Evolutionary conservation across 2,329 filamentous ascomycete species (phyloP), one percentile per base, ranked within the genome.

Genomic region (Botrytis medusae): DNA sequence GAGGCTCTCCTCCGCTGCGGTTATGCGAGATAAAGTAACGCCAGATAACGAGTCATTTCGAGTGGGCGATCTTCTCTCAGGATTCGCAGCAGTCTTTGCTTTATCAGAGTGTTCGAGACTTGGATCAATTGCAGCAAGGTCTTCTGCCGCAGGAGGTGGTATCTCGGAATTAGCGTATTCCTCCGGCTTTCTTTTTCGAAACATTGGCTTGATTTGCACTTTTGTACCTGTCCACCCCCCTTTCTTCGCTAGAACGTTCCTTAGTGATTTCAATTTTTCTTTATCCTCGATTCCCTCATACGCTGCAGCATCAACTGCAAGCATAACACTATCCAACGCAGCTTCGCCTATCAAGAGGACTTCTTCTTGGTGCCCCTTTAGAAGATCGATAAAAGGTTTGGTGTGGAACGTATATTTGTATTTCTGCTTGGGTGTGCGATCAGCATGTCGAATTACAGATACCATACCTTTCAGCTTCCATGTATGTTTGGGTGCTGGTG

Each of bases 361-460:
- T 81, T 99, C 96, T 82, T 98, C 95, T 79, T 97, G 93, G 79
- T 99, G 95, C 0, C 96, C 96, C 81, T 95, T 97, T 60, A 99
- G 88, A 6, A 99, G 86, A 76, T 97, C 93, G 76, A 99, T 95
- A 80, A 99, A 99, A 0, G 96, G 96, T 75, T 95, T 93, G 0
- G 94, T 97, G 80, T 99, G 96, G 79, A 99, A 98, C 0, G 96
- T 99, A 79, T 98, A 99, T 82, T 99, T 99, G 86, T 98, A 98
- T 82, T 99, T 99, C 80, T 99, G 96, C 84, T 99, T 99, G 3
- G 96, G 96, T 1, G 96, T 99, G 73, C 96, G 92, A 83, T 99
- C 96, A 4, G 97, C 97, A 82, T 99, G 96, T 42, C 96, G 90
- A 77, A 99, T 94, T 25, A 99, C 96, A 2, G 95, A 95, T 0